A percentile compares a stretch with the other conserved stretches of the same genome.
Conservation (phyloP, 331 rosid species). For the Arachis monticola region DNA sequence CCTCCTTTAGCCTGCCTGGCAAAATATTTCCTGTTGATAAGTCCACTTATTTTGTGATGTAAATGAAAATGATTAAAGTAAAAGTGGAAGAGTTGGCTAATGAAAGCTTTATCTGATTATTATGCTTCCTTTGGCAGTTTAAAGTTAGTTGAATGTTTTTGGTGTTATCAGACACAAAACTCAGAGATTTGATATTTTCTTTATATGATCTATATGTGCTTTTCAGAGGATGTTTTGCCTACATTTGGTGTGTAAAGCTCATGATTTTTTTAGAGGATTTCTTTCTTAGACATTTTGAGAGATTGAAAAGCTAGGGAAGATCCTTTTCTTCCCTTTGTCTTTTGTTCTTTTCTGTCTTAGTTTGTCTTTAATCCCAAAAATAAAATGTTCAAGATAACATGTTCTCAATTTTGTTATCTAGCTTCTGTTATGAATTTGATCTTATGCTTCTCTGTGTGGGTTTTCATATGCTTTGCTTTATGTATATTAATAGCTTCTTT, state of each 20-base stretch:
- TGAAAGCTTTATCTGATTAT: slow-evolving; percentile 27
- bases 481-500: slow-evolving; percentile 26
- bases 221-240: no score
- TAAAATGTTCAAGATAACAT: not conserved
- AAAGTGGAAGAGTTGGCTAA: slow-evolving; percentile 17
- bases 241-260: no score
- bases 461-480: slow-evolving; percentile 19
- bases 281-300: no score
- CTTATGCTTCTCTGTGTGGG: slow-evolving; percentile 14
- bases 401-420: slow-evolving; percentile 22
- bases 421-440: slow-evolving; percentile 26
- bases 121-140: slow-evolving; percentile 29
- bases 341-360: no score
- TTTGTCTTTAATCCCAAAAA: no score
- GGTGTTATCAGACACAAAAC: slow-evolving; percentile 7
- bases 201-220: slow-evolving; percentile 7
- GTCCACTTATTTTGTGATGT: slow-evolving; percentile 21
- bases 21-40: slow-evolving; percentile 16
- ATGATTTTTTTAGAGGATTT: no score
- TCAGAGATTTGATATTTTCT: slow-evolving; percentile 29
- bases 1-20: slow-evolving; percentile 6
- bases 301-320: no score
- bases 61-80: not conserved
- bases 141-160: slow-evolving; percentile 18
- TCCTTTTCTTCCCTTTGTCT: no score